Evolutionary conservation across 805 yeast species (phyloP), one percentile per base, ranked within the genome.

Genomic region (Huiozyma sinensis): DNA sequence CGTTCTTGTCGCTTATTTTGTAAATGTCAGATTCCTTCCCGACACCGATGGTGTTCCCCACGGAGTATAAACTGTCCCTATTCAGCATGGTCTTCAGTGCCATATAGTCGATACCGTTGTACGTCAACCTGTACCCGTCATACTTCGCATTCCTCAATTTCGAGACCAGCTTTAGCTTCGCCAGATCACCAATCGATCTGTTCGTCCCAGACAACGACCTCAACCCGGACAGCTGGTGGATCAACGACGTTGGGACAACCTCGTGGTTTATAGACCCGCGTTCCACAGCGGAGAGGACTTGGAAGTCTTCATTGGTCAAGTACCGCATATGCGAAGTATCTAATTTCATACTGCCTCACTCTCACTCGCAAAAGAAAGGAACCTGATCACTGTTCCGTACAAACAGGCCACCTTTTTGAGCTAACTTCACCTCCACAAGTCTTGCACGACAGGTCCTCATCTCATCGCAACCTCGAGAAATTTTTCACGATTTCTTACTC

Each of bases 1-100:
- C 92, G 17, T 73, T 58, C 9, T 72, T 67, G 55, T 83, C 89
- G 45, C 81, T 79, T 1, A 84, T 89, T 9, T 89, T 74, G 62
- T 83, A 87, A 56, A 92, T 89, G 67, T 92, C 98, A 3, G 97
- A 88, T 64, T 92, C 98, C 60, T 92, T 92, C 55, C 98, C 98
- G 42, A 92, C 95, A 47, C 97, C 98, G 53, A 90, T 88, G 7
- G 83, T 84, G 39, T 81, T 72, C 12, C 95, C 97, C 11, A 90
- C 75, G 1, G 90, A 81, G 55, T 80, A 80, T 7, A 92, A 59
- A 0, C 86, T 72, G 36, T 80, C 77, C 52, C 87, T 72, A 56
- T 81, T 83, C 50, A 83, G 69, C 79, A 92, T 77, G 7, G 95
- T 74, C 62, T 82, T 87, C 50, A 92, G 70, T 0, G 97, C 97